These are phyloP conservation scores for Rhodamnia argentea DNA, from an alignment of 345 rosid species.

Conservation along the genomic window DNA sequence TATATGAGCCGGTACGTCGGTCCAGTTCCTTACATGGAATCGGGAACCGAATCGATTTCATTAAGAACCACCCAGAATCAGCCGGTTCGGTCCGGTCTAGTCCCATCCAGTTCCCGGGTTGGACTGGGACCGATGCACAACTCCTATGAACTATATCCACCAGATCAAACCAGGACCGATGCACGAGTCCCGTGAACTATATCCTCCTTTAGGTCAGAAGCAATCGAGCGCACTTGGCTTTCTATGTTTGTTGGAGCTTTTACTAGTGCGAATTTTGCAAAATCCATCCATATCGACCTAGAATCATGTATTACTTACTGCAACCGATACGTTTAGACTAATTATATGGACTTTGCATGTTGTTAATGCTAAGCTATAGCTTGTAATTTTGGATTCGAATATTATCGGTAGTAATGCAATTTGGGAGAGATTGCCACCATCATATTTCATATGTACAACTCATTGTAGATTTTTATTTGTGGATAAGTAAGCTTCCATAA, in stretches of 20 bases:
- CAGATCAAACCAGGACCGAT: too few relatives aligned
- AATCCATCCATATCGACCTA: background rate
- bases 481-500: background rate
- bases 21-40: too few relatives aligned
- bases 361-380: background rate
- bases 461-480: background rate
- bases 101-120: too few relatives aligned
- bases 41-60: too few relatives aligned
- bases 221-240: background rate
- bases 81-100: too few relatives aligned
- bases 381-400: background rate
- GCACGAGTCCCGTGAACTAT: too few relatives aligned
- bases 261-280: background rate
- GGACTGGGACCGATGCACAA: too few relatives aligned
- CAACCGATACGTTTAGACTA: background rate
- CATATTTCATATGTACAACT: background rate
- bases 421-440: background rate
- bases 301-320: background rate
- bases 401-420: background rate
- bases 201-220: background rate
- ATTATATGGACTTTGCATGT: background rate
- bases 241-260: too few relatives aligned
- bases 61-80: too few relatives aligned
- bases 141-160: too few relatives aligned
- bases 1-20: too few relatives aligned